A percentile compares a stretch with the other conserved stretches of the same genome.
These are phyloP conservation scores for Sisymbrium irio DNA, from an alignment of 345 rosid species.

Conservation along the genomic window DNA sequence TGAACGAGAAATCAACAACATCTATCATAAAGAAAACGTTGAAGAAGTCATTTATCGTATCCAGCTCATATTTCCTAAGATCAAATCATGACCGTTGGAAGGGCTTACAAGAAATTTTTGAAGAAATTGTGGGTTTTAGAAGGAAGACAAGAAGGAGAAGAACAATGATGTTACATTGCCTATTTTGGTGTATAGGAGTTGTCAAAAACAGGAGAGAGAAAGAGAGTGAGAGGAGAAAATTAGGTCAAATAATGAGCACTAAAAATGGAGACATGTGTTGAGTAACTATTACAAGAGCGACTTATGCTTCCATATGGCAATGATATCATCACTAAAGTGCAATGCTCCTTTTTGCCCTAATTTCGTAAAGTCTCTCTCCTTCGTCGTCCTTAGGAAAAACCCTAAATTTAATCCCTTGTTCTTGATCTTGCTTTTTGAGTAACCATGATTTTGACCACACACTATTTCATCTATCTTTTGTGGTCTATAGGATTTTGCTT, in stretches of 20 bases:
- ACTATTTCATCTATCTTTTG: constrained; percentile 30
- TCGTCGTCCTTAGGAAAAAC: constrained; percentile 35
- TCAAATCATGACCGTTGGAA: constrained; percentile 32
- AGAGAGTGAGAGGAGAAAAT: constrained; percentile 2
- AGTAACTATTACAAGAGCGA: constrained; percentile 42
- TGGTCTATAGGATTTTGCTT: constrained; percentile 36
- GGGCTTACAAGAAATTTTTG: not conserved
- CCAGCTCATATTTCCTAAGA: constrained; percentile 26
- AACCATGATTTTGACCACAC: constrained; percentile 39
- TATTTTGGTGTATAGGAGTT: constrained; percentile 34
- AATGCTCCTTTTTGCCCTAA: constrained; percentile 25
- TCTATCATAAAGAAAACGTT: constrained; percentile 8
- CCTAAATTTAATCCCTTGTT: constrained; percentile 19
- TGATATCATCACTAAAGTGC: constrained; percentile 29
- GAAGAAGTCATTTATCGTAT: constrained; percentile 27
- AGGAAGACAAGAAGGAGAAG: constrained; percentile 33
- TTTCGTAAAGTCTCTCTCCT: constrained; percentile 37
- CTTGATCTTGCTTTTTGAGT: constrained; percentile 35
- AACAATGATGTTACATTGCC: constrained; percentile 29
- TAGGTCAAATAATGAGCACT: constrained; percentile 29
- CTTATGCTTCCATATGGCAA: constrained; percentile 36
- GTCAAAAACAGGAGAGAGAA: constrained; percentile 17
- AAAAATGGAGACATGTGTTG: constrained; percentile 38
- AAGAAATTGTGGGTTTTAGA: constrained; percentile 23
- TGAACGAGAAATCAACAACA: constrained; percentile 10